Base-by-base conservation (phyloP, 1,284 basidiomycete genomes). In the Papiliotrema laurentii region DNA sequence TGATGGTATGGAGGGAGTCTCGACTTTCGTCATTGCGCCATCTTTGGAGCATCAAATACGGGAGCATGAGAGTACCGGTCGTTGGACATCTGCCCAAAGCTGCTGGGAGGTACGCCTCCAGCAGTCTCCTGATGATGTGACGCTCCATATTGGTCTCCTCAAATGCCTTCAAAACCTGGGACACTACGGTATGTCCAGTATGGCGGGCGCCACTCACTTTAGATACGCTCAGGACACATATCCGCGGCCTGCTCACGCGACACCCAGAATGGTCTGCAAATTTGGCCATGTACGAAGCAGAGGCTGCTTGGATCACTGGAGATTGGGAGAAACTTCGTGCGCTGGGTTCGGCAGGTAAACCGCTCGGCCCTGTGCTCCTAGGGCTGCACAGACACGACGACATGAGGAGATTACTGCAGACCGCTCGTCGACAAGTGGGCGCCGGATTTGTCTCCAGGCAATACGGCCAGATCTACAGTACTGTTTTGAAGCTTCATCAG, bases 61-160 rank as follows among this genome's bases (percentile, higher is more conserved):
- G 40, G 89, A 98, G 63, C 96, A 99, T 65, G 96, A 99, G 72
- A 96, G 87, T 59, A 97, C 89, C 1, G 96, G 96, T 3, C 80
- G 86, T 36, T 99, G 96, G 96, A 98, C 96, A 0, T 87, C 92
- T 4, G 96, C 96, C 4, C 96, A 98, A 71, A 97, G 94, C 64
- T 99, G 96, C 62, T 99, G 96, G 96, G 96, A 99, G 74, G 87
- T 98, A n/a, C 81, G 87, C 41, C 77, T 99, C 21, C 94, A 97
- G 67, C 84, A 89, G 56, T 82, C 83, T 25, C 94, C 94, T 0
- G 83, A 96, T 60, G 90, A 93, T 57, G 78, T 96, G 7, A 82
- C 87, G 26, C 85, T 86, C 53, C 96, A 99, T 69, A 71, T 96
- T 7, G 96, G 96, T 3, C 78, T 99, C 18, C 75, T 97, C 53